Base-by-base conservation (phyloP, 768 basidiomycete species). In the Pulveroboletus sp. region DNA sequence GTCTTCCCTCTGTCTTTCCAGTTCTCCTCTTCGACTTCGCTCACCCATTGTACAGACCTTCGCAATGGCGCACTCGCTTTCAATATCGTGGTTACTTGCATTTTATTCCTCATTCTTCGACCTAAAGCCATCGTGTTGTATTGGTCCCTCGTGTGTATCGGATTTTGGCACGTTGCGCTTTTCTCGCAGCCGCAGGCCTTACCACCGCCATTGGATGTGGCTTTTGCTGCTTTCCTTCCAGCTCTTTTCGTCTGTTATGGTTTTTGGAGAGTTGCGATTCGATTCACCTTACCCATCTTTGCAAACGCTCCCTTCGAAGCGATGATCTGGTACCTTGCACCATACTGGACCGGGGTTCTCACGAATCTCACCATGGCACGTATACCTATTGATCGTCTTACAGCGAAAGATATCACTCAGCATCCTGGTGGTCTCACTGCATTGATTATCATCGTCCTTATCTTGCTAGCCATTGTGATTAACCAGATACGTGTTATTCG, bases 401-500 rank as follows among this genome's bases (percentile, higher is more conserved):
- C 81, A 2, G 75, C 80, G 3, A 75, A 79, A 7, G 89, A 91
- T 65, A 72, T 93, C 46, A 64, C 61, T 8, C 76, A 80, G 59
- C 77, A 81, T 31, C 76, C 79, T 5, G 89, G 89, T 20, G 87
- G 83, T 5, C 73, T 91, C 39, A 71, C 74, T 2, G 81, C 83
- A 6, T 73, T 91, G 29, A 75, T 89, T 37, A 75, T 92, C 54
- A 81, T 91, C 45, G 57, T 85, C 35, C 53, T 89, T 12, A 70
- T 87, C 51, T 64, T 91, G 12, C 65, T 79, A 7, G 62, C 79
- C 22, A 63, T 87, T 40, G 80, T 78, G 29, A 59, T 85, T 30
- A 92, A 92, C 62, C 92, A 94, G 70, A 61, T 85, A 4, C 77
- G 87, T n/a, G 80, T 91, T 46, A 84, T 92, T 49, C 79, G 90